These are phyloP conservation scores for Puccinia triticina DNA, from an alignment of 1,284 basidiomycete genomes.

Conservation along the genomic window DNA sequence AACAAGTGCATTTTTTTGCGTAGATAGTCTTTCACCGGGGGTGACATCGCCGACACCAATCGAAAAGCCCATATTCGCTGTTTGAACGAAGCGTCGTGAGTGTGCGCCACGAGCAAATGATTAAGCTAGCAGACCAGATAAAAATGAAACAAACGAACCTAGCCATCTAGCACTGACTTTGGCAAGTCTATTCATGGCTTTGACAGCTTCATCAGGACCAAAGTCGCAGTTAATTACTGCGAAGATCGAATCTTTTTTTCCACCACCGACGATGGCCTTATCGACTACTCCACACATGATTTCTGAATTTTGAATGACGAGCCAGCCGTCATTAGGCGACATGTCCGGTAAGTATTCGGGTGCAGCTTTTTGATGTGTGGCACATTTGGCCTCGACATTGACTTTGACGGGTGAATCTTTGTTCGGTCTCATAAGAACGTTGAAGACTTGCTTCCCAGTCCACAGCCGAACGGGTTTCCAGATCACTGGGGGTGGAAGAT, in stretches of 20 bases:
- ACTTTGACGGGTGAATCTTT: conserved; percentile 79
- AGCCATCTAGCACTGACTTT: conserved; percentile 95
- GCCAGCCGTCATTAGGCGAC: conserved; percentile 95
- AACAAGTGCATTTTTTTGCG: conserved; percentile 83
- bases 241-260: conserved; percentile 99
- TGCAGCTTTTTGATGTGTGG: conserved; percentile 84
- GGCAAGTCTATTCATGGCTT: conserved; percentile 93
- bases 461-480: conserved; percentile 90
- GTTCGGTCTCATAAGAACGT: conserved; percentile 93
- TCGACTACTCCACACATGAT: conserved; percentile 99
- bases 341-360: conserved; percentile 70
- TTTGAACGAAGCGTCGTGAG: not conserved
- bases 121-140: not conserved
- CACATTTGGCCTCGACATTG: conserved; percentile 95
- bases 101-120: conserved; percentile 11
- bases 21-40: conserved; percentile 79
- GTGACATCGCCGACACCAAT: conserved; percentile 99
- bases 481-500: conserved; percentile 91
- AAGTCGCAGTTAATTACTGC: conserved; percentile 97
- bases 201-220: conserved; percentile 88
- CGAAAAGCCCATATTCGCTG: conserved; percentile 96
- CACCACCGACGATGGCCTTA: conserved; percentile 95
- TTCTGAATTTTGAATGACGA: conserved; percentile 96
- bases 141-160: conserved; percentile 64
- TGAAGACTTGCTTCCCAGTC: conserved; percentile 99